phyloP scores from a whole-genome alignment of 2,329 filamentous ascomycete species.

The Botryosphaeria dothidea region DNA sequence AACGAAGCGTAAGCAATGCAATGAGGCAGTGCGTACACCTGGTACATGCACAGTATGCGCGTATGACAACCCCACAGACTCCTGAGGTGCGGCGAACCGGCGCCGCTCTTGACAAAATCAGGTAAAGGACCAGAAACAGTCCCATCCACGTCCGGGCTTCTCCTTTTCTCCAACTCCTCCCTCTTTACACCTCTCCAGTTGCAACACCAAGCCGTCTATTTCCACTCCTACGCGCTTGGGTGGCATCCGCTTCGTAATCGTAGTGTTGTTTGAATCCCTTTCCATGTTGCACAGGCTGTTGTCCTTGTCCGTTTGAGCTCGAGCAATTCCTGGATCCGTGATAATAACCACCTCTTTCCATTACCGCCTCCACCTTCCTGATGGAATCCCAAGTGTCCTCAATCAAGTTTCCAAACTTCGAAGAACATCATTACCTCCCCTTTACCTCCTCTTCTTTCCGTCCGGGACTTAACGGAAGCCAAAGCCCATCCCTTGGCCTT shows the following conservation, averaged over 20 bases:
- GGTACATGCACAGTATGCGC: slow-evolving; percentile 18
- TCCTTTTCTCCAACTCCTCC: not conserved
- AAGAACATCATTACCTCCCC: not conserved
- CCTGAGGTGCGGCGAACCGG: slow-evolving; percentile 16
- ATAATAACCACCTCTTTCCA: not conserved
- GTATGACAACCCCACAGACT: slow-evolving; percentile 17
- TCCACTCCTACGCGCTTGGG: no score
- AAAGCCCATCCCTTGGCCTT: slow-evolving; percentile 17
- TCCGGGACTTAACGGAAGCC: not conserved
- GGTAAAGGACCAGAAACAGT: not conserved
- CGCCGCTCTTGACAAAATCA: slow-evolving; percentile 16
- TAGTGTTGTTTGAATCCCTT: no score
- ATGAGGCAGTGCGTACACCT: slow-evolving; percentile 18
- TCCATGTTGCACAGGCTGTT: not conserved
- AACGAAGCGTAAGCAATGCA: slow-evolving; percentile 18
- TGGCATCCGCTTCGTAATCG: no score
- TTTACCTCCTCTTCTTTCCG: not conserved
- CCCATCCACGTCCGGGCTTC: slow-evolving; percentile 3
- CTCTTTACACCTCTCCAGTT: not conserved
- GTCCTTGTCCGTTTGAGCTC: not conserved
- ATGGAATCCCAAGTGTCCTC: not conserved
- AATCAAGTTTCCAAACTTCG: no score
- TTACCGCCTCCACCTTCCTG: not conserved
- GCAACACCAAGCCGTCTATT: no score
- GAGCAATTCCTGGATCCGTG: not conserved